phyloP scores from a whole-genome alignment of 768 basidiomycete species.

The Pleurotus sapidus region DNA sequence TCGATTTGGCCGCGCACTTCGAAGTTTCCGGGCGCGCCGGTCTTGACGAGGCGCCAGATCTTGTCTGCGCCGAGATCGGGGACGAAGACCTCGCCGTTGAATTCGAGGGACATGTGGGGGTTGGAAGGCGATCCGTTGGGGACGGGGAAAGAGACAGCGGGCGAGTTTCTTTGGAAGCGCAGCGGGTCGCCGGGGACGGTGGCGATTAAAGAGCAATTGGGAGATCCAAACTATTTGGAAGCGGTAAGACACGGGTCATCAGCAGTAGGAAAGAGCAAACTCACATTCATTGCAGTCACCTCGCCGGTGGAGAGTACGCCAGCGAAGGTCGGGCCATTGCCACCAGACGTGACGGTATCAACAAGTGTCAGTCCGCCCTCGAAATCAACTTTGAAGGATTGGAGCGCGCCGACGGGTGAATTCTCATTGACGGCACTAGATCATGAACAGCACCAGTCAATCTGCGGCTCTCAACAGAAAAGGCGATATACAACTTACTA shows the following conservation, averaged over 20 bases:
- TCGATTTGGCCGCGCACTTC: conserved; percentile 53
- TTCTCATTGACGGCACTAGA: conserved; percentile 54
- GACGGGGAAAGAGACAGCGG: conserved; percentile 46
- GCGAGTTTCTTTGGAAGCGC: conserved; percentile 30
- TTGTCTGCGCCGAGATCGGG: conserved; percentile 64
- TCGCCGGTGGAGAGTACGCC: conserved; percentile 49
- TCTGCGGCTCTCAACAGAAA: not conserved
- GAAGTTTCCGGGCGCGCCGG: conserved; percentile 41
- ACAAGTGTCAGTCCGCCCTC: conserved; percentile 37
- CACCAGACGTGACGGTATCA: conserved; percentile 44
- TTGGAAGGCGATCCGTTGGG: conserved; percentile 40
- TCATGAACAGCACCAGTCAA: not conserved
- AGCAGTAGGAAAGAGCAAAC: conserved; percentile 13
- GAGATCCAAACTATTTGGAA: conserved; percentile 32
- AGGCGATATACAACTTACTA: conserved; percentile 39
- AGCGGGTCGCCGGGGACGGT: conserved; percentile 36
- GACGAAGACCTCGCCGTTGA: conserved; percentile 51
- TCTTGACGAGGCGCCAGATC: conserved; percentile 55
- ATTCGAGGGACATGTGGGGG: conserved; percentile 60
- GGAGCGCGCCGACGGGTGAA: conserved; percentile 35
- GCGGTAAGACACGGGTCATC: not conserved
- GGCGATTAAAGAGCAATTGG: conserved; percentile 30
- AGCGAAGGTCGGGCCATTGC: conserved; percentile 48
- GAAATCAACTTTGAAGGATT: conserved; percentile 47
- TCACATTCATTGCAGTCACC: conserved; percentile 54